Percentiles rank a stretch among this genome's conserved stretches.
Evolutionary conservation across 139 green algal genomes (phyloP).

Genomic region (Edaphochlamys debaryana): DNA sequence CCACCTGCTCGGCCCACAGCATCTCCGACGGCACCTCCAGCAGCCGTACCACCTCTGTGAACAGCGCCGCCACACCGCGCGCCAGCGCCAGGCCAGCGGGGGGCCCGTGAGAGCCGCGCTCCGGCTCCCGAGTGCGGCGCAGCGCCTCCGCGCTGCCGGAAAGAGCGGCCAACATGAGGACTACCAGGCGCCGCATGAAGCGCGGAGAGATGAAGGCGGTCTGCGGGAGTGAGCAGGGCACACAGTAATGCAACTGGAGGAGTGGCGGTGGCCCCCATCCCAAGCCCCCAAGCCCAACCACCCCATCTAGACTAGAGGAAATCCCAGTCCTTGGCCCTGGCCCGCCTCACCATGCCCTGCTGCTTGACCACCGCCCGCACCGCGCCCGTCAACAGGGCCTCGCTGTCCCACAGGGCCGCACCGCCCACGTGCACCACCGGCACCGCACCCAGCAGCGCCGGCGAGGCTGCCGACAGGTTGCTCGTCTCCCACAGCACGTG

Average conservation of each 20-base stretch:
- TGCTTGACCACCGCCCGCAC: slow-evolving; percentile 23
- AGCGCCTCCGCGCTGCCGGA: neutral
- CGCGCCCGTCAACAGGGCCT: neutral
- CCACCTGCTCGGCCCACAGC: slow-evolving; percentile 20
- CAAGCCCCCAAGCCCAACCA: too few relatives aligned
- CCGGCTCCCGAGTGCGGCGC: slow-evolving; percentile 5
- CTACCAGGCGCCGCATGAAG: slow-evolving; percentile 29
- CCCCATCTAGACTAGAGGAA: too few relatives aligned
- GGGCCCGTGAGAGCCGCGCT: slow-evolving; percentile 17
- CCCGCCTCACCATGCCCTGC: slow-evolving; percentile 38
- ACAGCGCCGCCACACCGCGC: slow-evolving; percentile 3
- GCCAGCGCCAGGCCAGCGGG: slow-evolving; percentile 27
- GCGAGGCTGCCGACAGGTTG: slow-evolving; percentile 32
- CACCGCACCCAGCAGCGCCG: slow-evolving; percentile 38
- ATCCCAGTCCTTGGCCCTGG: too few relatives aligned
- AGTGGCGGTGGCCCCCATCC: too few relatives aligned
- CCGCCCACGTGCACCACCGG: slow-evolving; percentile 31
- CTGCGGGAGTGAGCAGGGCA: too few relatives aligned
- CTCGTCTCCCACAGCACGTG: slow-evolving; percentile 45
- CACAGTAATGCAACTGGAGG: too few relatives aligned
- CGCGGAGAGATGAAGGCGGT: neutral
- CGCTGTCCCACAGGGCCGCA: slow-evolving; percentile 17
- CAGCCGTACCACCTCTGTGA: slow-evolving; percentile 32
- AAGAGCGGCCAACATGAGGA: neutral
- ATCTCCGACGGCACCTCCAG: slow-evolving; percentile 27